These are phyloP conservation scores for Fusarium pininemorale DNA, from an alignment of 2,329 filamentous ascomycete genomes.

Conservation along the genomic window DNA sequence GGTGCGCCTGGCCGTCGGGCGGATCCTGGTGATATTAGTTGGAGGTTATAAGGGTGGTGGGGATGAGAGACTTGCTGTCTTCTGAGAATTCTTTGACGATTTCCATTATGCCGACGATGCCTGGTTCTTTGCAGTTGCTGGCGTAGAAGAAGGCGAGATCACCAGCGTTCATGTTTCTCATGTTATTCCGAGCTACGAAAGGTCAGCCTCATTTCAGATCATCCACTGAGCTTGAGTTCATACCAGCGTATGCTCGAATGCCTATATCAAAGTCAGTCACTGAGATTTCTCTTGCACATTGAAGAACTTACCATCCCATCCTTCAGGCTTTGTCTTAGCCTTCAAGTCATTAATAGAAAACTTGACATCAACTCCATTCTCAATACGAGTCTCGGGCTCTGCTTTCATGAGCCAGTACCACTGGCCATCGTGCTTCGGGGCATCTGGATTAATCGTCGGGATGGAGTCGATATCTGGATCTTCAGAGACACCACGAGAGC, in stretches of 20 bases:
- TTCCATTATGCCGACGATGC: slow-evolving; percentile 88
- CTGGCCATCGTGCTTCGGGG: slow-evolving; percentile 51
- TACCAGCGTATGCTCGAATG: slow-evolving; percentile 61
- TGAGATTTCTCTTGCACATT: no score
- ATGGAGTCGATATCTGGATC: slow-evolving; percentile 47
- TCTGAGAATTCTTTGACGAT: slow-evolving; percentile 85
- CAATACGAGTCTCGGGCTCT: slow-evolving; percentile 85
- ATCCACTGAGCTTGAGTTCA: fast-evolving
- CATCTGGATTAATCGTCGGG: slow-evolving; percentile 51
- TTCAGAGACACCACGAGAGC: slow-evolving; percentile 30
- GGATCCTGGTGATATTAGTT: slow-evolving; percentile 37
- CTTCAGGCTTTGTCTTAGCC: slow-evolving; percentile 77
- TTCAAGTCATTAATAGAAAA: slow-evolving; percentile 94
- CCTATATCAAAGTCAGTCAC: slow-evolving; percentile 45
- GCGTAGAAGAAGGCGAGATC: slow-evolving; percentile 98
- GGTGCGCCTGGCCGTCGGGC: slow-evolving; percentile 56
- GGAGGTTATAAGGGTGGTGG: fast-evolving
- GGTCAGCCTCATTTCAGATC: neutral
- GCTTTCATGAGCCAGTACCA: slow-evolving; percentile 86
- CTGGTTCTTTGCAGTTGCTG: slow-evolving; percentile 89
- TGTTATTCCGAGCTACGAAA: slow-evolving; percentile 78
- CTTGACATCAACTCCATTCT: slow-evolving; percentile 87
- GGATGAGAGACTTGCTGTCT: slow-evolving; percentile 66
- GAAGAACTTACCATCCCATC: slow-evolving; percentile 80
- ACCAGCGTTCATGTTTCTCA: slow-evolving; percentile 89